Evolutionary conservation across 2,329 filamentous ascomycete genomes (phyloP), one percentile per base, ranked within the genome.

Genomic region (Alternaria sp.): DNA sequence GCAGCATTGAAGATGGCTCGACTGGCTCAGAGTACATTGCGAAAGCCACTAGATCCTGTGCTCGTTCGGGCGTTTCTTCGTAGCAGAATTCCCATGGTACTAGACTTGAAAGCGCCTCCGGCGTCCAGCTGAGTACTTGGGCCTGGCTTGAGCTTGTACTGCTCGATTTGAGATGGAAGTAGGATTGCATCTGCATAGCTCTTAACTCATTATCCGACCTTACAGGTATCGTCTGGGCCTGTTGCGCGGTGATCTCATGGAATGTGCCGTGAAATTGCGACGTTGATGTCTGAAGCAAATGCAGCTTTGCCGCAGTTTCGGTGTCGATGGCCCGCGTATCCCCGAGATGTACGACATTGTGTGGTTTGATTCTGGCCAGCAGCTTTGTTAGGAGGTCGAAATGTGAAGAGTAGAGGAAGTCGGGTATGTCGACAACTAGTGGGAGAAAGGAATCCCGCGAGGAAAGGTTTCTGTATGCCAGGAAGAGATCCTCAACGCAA

Each of bases 141-240:
- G 68, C 9, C 63, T 63, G 30, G 55, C 49, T 43, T 10, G 14
- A 6, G 20, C 41, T 58, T 68, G 54, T 45, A 69, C 67, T 21
- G 61, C 62, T 28, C 49, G 58, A 28, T 61, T 60, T 51, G 53
- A 67, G 74, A 74, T 95, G 92, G 72, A 95, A 93, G 71, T 94
- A 95, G 0, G 91, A 90, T 85, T 93, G 89, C n/a, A 86, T 88
- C 69, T 94, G 91, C 90, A 95, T 93, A 6, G 86, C 85, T 55
- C 91, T 83, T 3, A 92, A 79, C 64, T 94, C 89, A 0, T 87
- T 84, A 0, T 90, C 86, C 10, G 89, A 91, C 41, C 89, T 83
- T 4, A 86, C 81, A 1, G 83, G 61, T 11, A 54, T 28, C 3
- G 54, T 54, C 11, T 58, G 50, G 4, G 64, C 66, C 20, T 89